These are phyloP conservation scores for Tephrocybe sp. DNA, from an alignment of 768 basidiomycete species.

Conservation along the genomic window DNA sequence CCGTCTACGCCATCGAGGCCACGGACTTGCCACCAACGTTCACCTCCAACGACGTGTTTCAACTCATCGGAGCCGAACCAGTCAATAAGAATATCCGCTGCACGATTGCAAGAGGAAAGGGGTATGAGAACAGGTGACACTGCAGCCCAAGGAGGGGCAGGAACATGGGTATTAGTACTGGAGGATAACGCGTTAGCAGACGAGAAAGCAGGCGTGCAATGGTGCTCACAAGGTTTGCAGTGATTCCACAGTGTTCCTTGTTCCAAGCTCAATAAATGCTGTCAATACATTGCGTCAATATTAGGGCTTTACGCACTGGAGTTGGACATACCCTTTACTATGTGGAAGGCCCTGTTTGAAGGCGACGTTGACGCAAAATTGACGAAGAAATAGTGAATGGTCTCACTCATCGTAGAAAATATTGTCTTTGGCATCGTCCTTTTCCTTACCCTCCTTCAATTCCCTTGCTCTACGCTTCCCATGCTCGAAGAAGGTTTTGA, in stretches of 20 bases:
- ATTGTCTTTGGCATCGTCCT: constrained; percentile 55
- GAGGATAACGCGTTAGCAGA: neutral
- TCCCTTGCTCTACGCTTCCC: constrained; percentile 41
- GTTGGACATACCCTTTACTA: constrained; percentile 52
- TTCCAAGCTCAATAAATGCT: constrained; percentile 67
- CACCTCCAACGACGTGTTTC: constrained; percentile 68
- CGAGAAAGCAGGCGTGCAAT: neutral
- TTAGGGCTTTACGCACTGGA: neutral
- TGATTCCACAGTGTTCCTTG: constrained; percentile 69
- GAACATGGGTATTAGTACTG: constrained; percentile 70
- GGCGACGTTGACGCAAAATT: too few relatives aligned
- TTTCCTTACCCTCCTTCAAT: constrained; percentile 30
- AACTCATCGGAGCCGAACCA: constrained; percentile 76
- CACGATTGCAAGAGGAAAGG: constrained; percentile 51
- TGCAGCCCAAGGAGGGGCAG: constrained; percentile 65
- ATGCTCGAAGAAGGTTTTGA: constrained; percentile 54
- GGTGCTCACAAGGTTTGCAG: constrained; percentile 60
- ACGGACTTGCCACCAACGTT: constrained; percentile 83
- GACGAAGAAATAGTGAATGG: neutral
- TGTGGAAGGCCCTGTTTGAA: constrained; percentile 57
- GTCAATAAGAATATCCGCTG: constrained; percentile 67
- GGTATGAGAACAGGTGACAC: constrained; percentile 61
- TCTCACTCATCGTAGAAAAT: constrained; percentile 70
- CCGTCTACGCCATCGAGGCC: constrained; percentile 68
- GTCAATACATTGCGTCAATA: neutral